These are phyloP conservation scores for Monosporozyma aerobia DNA, from an alignment of 805 yeast species.

Conservation along the genomic window DNA sequence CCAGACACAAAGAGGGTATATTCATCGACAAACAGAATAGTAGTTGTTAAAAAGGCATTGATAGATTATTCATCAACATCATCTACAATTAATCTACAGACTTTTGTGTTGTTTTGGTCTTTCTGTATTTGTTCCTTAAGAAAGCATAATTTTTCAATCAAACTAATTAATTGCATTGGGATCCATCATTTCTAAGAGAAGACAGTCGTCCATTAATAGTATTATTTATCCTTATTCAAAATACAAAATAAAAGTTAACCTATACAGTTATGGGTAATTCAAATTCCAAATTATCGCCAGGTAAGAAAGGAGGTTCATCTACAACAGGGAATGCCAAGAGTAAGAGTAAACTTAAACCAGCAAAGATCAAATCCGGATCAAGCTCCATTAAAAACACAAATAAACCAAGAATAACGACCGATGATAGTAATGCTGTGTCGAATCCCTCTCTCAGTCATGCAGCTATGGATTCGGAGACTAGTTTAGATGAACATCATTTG, in stretches of 20 bases:
- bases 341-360: not conserved
- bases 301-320: not conserved
- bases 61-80: not conserved
- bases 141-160: not conserved
- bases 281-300: constrained; percentile 29
- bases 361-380: not conserved
- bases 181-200: not conserved
- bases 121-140: not conserved
- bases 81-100: not conserved
- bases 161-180: not conserved
- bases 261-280: constrained; percentile 38
- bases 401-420: not conserved
- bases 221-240: not conserved
- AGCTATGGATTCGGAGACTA: not conserved
- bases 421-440: not conserved
- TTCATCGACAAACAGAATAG: not conserved
- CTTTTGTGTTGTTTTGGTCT: not conserved
- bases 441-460: not conserved
- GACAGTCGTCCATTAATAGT: not conserved
- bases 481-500: not conserved
- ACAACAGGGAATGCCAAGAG: not conserved
- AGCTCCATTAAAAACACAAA: not conserved
- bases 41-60: not conserved
- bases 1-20: not conserved
- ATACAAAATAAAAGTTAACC: not conserved